Evolutionary conservation across 1,284 basidiomycete genomes (phyloP).

Genomic region (Heliocybe sulcata): DNA sequence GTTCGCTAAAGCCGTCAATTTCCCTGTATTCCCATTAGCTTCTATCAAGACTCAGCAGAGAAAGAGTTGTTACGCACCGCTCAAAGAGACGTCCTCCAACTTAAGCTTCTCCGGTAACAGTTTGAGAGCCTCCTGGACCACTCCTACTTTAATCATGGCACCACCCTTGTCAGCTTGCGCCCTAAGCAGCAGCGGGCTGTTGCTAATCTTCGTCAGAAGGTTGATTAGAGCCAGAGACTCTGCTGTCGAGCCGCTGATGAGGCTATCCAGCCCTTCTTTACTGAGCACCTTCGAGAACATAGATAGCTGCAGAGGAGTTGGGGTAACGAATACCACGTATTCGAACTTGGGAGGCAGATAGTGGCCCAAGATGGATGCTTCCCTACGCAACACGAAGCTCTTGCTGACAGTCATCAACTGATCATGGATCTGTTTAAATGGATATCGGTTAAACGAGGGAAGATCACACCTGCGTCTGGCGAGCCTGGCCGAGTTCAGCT

Average conservation of each 20-base stretch:
- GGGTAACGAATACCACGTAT: slow-evolving; percentile 89
- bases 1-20: slow-evolving; percentile 70
- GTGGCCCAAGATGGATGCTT: slow-evolving; percentile 73
- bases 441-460: slow-evolving; percentile 4
- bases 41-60: slow-evolving; percentile 3
- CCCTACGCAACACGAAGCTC: slow-evolving; percentile 88
- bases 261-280: slow-evolving; percentile 57
- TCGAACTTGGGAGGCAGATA: slow-evolving; percentile 92
- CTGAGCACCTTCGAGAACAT: slow-evolving; percentile 77
- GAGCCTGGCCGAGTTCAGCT: slow-evolving; percentile 67
- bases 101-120: slow-evolving; percentile 60
- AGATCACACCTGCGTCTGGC: slow-evolving; percentile 56
- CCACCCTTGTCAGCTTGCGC: slow-evolving; percentile 57
- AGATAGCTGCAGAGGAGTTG: slow-evolving; percentile 73
- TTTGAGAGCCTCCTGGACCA: slow-evolving; percentile 52
- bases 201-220: slow-evolving; percentile 85
- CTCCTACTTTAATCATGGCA: slow-evolving; percentile 29
- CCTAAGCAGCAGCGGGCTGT: slow-evolving; percentile 83
- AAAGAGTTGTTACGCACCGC: slow-evolving; percentile 41
- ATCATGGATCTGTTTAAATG: neutral
- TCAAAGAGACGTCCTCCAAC: slow-evolving; percentile 67
- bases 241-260: slow-evolving; percentile 62
- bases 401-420: slow-evolving; percentile 75
- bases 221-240: slow-evolving; percentile 83
- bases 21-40: slow-evolving; percentile 43